Base-by-base conservation (phyloP, 2,329 filamentous ascomycete species). In the Penicillium sp. region DNA sequence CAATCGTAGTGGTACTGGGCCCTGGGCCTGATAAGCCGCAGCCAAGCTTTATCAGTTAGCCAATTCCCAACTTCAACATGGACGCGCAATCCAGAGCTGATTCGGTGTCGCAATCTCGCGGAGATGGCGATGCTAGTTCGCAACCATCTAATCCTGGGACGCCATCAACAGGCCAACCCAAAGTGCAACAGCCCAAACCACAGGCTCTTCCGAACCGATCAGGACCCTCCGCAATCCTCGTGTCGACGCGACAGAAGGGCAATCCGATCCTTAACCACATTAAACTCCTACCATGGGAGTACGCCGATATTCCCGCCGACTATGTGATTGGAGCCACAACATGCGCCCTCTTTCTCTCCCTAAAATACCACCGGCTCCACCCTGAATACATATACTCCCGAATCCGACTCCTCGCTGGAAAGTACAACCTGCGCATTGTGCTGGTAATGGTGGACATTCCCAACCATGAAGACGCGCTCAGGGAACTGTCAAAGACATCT, bases 321-420 rank as follows among this genome's bases (percentile, higher is more conserved):
- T 99, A 96, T 75, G 89, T 94, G 8, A 82, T 98, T 50, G 94
- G 95, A 0, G 74, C 85, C 43, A 96, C 92, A 0, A 96, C 93
- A 6, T 96, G 94, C 71, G 93, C 91, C 0, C 83, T 99, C 5
- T 99, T 98, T 73, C 81, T 99, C 43, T 96, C 91, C 50, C 84
- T 99, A 56, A 99, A 98, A 76, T 99, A 99, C 76, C 95, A 99
- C 76, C 91, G 94, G 31, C 84, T 99, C 54, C 95, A 99, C 73
- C 95, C 95, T 0, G 95, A 99, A 77, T 99, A 99, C 80, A 92
- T 99, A 70, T 98, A 98, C 80, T 92, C 90, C 25, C 90, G 95
- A 58, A 96, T 99, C 67, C 89, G 90, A 54, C 87, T 88, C 51
- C 82, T 99, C 4, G 90, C 90, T 54, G 91, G 90, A 53, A 91